Percentiles rank a stretch among this genome's conserved stretches.
Evolutionary conservation across 768 basidiomycete genomes (phyloP).

Genomic region (Leccinum rimulosum): DNA sequence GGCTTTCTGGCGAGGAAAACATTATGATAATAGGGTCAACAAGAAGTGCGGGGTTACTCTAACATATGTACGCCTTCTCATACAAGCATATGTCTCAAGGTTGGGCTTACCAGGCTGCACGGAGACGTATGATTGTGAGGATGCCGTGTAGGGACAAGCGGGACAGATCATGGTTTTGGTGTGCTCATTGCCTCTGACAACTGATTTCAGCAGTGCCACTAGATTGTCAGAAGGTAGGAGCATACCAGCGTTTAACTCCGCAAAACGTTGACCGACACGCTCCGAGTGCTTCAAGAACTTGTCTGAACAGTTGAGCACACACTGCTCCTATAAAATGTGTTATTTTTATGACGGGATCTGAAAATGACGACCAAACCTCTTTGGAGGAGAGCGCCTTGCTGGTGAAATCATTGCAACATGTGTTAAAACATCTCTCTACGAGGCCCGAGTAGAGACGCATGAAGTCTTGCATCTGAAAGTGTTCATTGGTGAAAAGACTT

Average conservation of each 20-base stretch:
- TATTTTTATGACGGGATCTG: conserved; percentile 4
- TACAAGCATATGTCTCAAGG: conserved; percentile 10
- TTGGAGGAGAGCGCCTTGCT: conserved; percentile 90
- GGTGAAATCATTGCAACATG: conserved; percentile 96
- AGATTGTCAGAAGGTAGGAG: conserved; percentile 4
- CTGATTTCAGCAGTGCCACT: neutral
- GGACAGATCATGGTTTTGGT: conserved; percentile 28
- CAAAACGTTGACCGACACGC: conserved; percentile 87
- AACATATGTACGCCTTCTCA: conserved; percentile 17
- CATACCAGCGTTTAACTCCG: conserved; percentile 89
- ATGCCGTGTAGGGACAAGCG: neutral
- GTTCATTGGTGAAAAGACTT: neutral
- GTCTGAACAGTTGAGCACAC: conserved; percentile 91
- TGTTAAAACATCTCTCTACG: conserved; percentile 93
- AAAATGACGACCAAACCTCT: conserved; percentile 55
- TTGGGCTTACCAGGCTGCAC: conserved; percentile 13
- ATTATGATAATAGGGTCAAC: conserved; percentile 14
- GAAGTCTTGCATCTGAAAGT: conserved; percentile 93
- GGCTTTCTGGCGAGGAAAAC: neutral
- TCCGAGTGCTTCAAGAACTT: conserved; percentile 98
- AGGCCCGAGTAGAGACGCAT: conserved; percentile 91
- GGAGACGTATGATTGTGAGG: neutral
- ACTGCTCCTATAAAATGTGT: conserved; percentile 64
- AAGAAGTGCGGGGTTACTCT: conserved; percentile 15
- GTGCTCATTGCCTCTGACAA: conserved; percentile 32